These are phyloP conservation scores for Porcisia hertigi DNA, from an alignment of 208 protist species.

Conservation along the genomic window DNA sequence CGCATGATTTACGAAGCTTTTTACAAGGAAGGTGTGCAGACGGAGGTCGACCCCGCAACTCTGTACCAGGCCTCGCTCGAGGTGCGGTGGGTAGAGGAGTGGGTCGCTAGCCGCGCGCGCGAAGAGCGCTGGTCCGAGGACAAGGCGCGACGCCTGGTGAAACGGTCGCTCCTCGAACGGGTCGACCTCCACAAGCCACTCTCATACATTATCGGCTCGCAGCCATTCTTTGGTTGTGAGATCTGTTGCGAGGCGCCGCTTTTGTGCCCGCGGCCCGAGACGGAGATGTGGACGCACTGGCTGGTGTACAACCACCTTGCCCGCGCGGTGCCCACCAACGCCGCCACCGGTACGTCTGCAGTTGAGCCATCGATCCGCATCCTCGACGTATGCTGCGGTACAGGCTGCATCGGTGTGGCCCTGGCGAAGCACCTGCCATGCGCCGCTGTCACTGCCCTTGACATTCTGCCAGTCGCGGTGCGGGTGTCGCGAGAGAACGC, in stretches of 20 bases:
- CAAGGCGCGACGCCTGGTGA: constrained; percentile 56
- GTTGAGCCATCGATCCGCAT: constrained; percentile 30
- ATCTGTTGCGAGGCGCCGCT: constrained; percentile 71
- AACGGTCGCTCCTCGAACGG: constrained; percentile 72
- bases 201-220: constrained; percentile 84
- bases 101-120: constrained; percentile 34
- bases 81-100: constrained; percentile 80
- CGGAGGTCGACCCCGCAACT: constrained; percentile 47
- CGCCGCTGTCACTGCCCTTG: constrained; percentile 58
- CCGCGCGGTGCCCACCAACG: constrained; percentile 2
- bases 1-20: constrained; percentile 66
- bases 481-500: constrained; percentile 55
- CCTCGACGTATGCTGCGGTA: constrained; percentile 88
- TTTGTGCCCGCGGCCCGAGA: constrained; percentile 83
- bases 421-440: constrained; percentile 69
- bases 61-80: constrained; percentile 76
- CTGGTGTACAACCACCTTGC: constrained; percentile 50
- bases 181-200: constrained; percentile 84
- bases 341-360: not conserved
- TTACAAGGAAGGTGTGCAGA: constrained; percentile 45
- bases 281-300: constrained; percentile 91
- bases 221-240: constrained; percentile 86
- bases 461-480: constrained; percentile 66
- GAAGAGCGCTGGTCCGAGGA: constrained; percentile 3
- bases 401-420: constrained; percentile 86